Percentiles rank a stretch among this genome's conserved stretches.
These are phyloP conservation scores for Nepenthes mirabilis DNA, from an alignment of 148 eudicot genomes.

Conservation along the genomic window DNA sequence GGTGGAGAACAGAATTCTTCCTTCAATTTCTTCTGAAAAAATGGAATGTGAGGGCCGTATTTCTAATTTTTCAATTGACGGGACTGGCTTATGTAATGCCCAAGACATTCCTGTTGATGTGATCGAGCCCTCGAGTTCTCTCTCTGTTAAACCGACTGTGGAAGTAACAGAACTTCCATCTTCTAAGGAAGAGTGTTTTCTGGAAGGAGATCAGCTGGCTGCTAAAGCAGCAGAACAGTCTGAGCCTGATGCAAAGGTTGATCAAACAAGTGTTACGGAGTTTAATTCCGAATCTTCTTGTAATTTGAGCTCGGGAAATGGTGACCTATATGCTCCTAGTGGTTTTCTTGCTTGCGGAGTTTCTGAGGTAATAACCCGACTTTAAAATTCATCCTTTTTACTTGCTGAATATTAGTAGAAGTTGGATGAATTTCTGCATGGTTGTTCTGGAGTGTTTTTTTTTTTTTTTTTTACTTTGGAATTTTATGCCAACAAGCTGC, in stretches of 20 bases:
- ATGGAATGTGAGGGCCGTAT: neutral
- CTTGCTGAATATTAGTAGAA: no score
- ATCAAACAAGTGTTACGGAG: conserved; percentile 1
- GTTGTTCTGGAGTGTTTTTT: no score
- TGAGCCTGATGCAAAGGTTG: conserved; percentile 7
- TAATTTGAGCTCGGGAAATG: conserved; percentile 11
- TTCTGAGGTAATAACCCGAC: conserved; percentile 16
- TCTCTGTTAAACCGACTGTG: no score
- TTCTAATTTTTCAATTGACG: neutral
- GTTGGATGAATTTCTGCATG: no score
- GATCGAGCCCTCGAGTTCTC: no score
- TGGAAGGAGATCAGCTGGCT: no score
- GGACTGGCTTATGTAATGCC: neutral
- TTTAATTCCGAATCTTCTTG: conserved; percentile 11
- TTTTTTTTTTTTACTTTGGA: no score
- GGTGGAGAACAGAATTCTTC: neutral
- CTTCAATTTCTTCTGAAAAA: neutral
- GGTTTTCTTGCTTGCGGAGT: conserved; percentile 8
- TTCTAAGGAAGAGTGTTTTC: no score
- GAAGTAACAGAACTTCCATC: no score
- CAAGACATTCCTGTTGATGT: no score
- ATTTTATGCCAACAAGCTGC: no score
- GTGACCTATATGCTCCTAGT: conserved; percentile 8
- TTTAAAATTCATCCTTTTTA: no score
- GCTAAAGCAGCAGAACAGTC: neutral